phyloP scores from a whole-genome alignment of 2,329 filamentous ascomycete genomes.

The Aspergillus hortae region DNA sequence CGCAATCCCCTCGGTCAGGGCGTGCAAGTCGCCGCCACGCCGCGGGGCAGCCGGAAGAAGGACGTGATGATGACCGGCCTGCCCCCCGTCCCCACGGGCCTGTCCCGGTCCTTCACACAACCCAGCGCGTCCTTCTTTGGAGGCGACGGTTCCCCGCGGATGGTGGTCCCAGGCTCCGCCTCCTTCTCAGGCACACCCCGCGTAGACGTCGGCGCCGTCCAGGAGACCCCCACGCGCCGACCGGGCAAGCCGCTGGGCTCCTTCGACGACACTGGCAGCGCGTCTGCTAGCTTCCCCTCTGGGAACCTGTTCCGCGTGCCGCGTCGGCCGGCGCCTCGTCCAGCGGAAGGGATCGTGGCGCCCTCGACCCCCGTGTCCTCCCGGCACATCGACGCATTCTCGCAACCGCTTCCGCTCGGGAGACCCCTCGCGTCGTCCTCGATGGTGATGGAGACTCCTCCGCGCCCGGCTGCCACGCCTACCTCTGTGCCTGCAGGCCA shows the following conservation, averaged over 20 bases:
- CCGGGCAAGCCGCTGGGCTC: conserved; percentile 22
- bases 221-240: conserved; percentile 41
- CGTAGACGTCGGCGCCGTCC: conserved; percentile 21
- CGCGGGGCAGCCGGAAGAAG: conserved; percentile 36
- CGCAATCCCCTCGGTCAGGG: conserved; percentile 40
- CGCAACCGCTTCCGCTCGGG: conserved; percentile 8
- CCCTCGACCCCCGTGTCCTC: conserved; percentile 28
- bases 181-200: conserved; percentile 22
- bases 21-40: conserved; percentile 50
- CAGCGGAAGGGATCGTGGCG: conserved; percentile 16
- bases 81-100: conserved; percentile 23
- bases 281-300: conserved; percentile 12
- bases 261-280: conserved; percentile 9
- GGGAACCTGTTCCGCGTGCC: conserved; percentile 25
- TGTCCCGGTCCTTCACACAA: conserved; percentile 28
- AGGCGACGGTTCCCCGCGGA: conserved; percentile 4
- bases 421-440: conserved; percentile 12
- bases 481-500: conserved; percentile 3
- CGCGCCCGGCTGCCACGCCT: conserved; percentile 14
- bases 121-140: conserved; percentile 11
- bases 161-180: conserved; percentile 28
- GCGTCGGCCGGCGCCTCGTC: conserved; percentile 23
- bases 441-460: conserved; percentile 29
- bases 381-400: conserved; percentile 15
- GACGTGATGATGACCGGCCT: conserved; percentile 23